Base-by-base conservation (phyloP, 768 basidiomycete genomes). In the Termitomyces sp. region DNA sequence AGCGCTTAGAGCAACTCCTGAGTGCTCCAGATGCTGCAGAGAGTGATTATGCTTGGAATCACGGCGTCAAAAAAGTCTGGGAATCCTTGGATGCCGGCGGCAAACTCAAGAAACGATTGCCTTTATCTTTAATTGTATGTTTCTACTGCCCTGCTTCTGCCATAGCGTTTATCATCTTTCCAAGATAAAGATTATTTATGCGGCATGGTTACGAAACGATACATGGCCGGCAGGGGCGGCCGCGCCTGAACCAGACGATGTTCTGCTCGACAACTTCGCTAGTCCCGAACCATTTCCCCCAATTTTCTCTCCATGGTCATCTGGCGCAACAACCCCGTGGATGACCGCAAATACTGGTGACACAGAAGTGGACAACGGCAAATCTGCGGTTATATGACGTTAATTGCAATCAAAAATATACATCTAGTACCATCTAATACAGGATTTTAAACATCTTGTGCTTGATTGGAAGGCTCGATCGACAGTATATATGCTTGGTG, bases 121-220 rank as follows among this genome's bases (percentile, higher is more conserved):
- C 91, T 2, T 76, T 93, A 76, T 67, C 65, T 55, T 69, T 86
- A 56, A 81, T 90, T 46, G 90, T 91, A 73, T 64, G 89, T 79
- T 46, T 50, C 20, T 45, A 46, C 50, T 44, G 39, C 22, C 28
- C 59, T 55, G 44, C 59, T 55, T 59, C 55, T 58, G 54, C 42
- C 59, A 44, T 20, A 24, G 24, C 55, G 55, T 65, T 68, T 58
- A 70, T 67, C 54, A 46, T 36, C 59, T 52, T 53, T 15, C 64
- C 24, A 72, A 93, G 91, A 82, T 91, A 67, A 88, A 88, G 68
- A 79, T 93, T 61, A 72, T 91, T 49, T 83, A 90, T 66, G 82
- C 87, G 38, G 86, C 87, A 39, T 93, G 91, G 91, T 71, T 89
- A 50, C 84, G 84, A 55, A 90, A 93, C 62, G 79, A 84, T 53